Conservation (phyloP, 306 rosid species). For the Sicyos edulis region DNA sequence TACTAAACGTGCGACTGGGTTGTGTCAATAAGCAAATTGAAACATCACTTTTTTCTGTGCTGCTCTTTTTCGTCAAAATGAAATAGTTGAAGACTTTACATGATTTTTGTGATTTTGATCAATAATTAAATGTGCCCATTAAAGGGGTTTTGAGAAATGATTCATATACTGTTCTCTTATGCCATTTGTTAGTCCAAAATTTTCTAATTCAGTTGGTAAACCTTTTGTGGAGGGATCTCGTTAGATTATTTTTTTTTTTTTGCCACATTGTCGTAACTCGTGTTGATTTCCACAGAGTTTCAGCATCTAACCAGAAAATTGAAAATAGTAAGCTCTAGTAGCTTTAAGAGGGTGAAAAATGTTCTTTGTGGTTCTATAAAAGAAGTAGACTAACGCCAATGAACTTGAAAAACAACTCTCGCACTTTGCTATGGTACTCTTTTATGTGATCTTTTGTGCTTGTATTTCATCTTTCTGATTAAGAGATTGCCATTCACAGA, state of each 20-base stretch:
- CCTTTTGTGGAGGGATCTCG: not conserved
- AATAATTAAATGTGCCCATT: not conserved
- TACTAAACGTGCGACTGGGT: not conserved
- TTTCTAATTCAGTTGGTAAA: not conserved
- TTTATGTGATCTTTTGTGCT: not conserved
- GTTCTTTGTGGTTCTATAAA: not conserved
- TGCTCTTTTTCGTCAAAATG: slow-evolving; percentile 7
- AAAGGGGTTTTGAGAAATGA: not conserved
- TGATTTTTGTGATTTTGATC: not conserved
- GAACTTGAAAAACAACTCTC: not conserved
- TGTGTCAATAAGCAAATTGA: slow-evolving; percentile 15
- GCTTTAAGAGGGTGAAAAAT: not conserved
- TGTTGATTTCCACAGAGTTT: not conserved
- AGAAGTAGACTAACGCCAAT: not conserved
- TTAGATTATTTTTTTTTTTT: not conserved
- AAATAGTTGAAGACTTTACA: not conserved
- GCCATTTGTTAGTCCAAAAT: not conserved
- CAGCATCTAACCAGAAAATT: not conserved
- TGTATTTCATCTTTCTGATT: not conserved
- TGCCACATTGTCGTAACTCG: not conserved
- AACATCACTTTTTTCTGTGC: not conserved
- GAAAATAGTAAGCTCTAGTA: not conserved
- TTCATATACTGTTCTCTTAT: not conserved
- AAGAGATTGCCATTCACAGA: not conserved
- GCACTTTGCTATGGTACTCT: not conserved